A percentile compares a stretch with the other conserved stretches of the same genome.
Conservation (phyloP, 805 yeast genomes). For the Yarrowia phangngaensis region DNA sequence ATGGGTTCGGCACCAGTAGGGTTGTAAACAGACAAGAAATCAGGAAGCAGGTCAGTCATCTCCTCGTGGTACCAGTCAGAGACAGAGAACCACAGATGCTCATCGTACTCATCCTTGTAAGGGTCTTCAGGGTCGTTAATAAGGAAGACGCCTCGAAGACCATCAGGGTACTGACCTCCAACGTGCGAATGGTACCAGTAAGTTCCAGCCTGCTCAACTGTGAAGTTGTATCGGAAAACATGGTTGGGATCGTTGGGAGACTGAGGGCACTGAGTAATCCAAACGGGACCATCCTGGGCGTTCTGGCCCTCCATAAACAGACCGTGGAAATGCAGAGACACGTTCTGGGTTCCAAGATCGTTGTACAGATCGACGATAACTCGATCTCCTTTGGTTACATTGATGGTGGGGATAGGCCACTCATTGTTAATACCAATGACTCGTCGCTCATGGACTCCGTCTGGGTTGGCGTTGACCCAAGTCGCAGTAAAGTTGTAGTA, state of each 20-base stretch:
- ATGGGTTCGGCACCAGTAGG: conserved; percentile 99
- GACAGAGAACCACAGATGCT: conserved; percentile 64
- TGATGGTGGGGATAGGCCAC: conserved; percentile 84
- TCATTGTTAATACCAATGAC: conserved; percentile 63
- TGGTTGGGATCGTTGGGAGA: conserved; percentile 55
- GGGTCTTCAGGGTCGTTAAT: conserved; percentile 67
- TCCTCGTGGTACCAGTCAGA: conserved; percentile 85
- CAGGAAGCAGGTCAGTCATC: conserved; percentile 48
- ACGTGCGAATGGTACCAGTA: conserved; percentile 98
- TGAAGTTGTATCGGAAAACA: conserved; percentile 77
- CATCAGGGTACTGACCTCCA: conserved; percentile 87
- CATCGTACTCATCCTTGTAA: conserved; percentile 63
- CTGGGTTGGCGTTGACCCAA: conserved; percentile 50
- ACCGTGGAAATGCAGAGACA: conserved; percentile 92
- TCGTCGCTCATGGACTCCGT: conserved; percentile 49
- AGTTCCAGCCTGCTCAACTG: conserved; percentile 83
- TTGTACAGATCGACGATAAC: conserved; percentile 70
- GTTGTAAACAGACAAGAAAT: conserved; percentile 67
- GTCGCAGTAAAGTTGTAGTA: conserved; percentile 42
- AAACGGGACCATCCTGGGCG: conserved; percentile 88
- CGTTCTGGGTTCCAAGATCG: conserved; percentile 62
- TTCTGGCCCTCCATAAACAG: conserved; percentile 71
- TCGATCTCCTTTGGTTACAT: conserved; percentile 75
- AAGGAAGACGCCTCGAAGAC: conserved; percentile 57
- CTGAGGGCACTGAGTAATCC: conserved; percentile 87